phyloP scores from a whole-genome alignment of 495 filamentous ascomycete genomes.

The Podospora appendiculata region DNA sequence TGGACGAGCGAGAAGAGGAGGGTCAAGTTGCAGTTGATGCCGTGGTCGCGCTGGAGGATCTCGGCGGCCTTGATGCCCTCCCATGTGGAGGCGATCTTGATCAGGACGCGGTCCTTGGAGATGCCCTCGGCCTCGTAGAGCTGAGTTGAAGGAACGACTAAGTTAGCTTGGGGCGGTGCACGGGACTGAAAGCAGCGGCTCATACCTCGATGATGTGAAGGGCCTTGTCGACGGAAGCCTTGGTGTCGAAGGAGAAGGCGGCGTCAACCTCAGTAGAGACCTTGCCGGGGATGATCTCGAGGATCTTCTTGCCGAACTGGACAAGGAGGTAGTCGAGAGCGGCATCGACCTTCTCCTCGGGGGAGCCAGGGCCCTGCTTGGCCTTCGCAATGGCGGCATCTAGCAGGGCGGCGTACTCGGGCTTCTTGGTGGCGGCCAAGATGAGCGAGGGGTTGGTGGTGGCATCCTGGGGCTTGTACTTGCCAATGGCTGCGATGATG shows the following conservation, averaged over 20 bases:
- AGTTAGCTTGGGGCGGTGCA: neutral
- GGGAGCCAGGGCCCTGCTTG: conserved; percentile 58
- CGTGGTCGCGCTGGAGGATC: conserved; percentile 86
- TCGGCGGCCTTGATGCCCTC: conserved; percentile 98
- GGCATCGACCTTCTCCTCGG: conserved; percentile 73
- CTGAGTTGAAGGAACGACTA: conserved; percentile 32
- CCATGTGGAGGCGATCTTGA: conserved; percentile 83
- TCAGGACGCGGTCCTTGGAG: conserved; percentile 86
- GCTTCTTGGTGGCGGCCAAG: conserved; percentile 94
- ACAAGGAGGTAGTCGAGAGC: conserved; percentile 90
- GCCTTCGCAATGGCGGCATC: conserved; percentile 80
- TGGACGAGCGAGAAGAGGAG: conserved; percentile 97
- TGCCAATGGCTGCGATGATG: conserved; percentile 70
- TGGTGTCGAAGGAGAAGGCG: conserved; percentile 88
- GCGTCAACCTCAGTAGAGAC: conserved; percentile 99
- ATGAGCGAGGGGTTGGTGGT: conserved; percentile 99
- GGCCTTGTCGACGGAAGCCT: conserved; percentile 91
- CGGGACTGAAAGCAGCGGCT: neutral
- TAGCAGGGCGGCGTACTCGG: conserved; percentile 89
- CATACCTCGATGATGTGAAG: conserved; percentile 91
- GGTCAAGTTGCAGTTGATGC: conserved; percentile 96
- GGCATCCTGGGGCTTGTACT: conserved; percentile 99
- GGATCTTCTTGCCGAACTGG: conserved; percentile 95
- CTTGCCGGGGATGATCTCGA: conserved; percentile 93
- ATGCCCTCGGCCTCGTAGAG: conserved; percentile 90